Percentiles rank a stretch among this genome's conserved stretches.
These are phyloP conservation scores for Puccinia triticina DNA, from an alignment of 1,284 basidiomycete species.

Conservation along the genomic window DNA sequence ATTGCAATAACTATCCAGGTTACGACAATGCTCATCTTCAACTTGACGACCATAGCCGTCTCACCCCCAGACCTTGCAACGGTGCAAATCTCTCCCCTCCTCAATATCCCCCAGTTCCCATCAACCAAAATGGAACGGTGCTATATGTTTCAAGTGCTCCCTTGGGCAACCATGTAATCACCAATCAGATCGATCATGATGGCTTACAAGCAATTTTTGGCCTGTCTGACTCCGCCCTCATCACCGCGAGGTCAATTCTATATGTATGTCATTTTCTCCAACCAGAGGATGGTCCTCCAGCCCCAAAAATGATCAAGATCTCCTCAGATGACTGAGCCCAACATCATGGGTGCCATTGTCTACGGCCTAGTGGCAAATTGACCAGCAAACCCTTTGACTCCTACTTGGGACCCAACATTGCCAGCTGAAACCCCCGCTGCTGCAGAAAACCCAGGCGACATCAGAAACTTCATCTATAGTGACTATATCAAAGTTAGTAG, in stretches of 20 bases:
- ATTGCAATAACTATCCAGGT: background rate
- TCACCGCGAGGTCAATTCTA: background rate
- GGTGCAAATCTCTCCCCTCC: no score
- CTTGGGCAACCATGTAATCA: background rate
- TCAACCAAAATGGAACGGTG: no score
- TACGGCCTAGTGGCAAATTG: background rate
- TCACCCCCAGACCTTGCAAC: no score
- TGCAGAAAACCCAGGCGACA: background rate
- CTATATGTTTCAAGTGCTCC: background rate
- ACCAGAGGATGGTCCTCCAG: background rate
- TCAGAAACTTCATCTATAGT: slow-evolving; percentile 1
- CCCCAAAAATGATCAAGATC: background rate
- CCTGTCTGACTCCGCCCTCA: background rate
- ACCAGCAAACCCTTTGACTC: background rate
- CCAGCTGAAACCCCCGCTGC: background rate
- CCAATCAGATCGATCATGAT: background rate
- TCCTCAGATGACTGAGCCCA: background rate
- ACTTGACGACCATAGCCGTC: no score
- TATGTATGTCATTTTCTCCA: background rate
- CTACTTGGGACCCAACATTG: background rate
- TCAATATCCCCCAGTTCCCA: no score
- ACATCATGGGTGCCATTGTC: background rate
- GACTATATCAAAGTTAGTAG: slow-evolving; percentile 20
- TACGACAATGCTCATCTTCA: background rate
- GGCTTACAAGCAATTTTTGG: background rate